Evolutionary conservation across 352 stramenopile genomes (phyloP), one percentile per base, ranked within the genome.

Genomic region (Globisporangium iwayamae): DNA sequence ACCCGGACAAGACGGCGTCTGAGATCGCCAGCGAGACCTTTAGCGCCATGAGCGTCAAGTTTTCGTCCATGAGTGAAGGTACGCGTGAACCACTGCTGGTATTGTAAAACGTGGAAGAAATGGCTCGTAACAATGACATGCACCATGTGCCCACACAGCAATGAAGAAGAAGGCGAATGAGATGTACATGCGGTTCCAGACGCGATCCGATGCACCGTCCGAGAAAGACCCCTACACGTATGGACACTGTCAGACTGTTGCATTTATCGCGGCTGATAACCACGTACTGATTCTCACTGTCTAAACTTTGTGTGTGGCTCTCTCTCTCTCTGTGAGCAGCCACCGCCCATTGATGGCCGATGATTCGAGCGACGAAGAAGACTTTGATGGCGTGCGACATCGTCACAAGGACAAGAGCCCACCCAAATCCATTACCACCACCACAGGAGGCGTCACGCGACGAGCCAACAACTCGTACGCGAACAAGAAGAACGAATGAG

Each of bases 181-280:
- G 20, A 88, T 91, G 80, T 95, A 93, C 68, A 72, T 87, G 72
- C 84, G 79, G 52, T 93, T 93, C 71, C 85, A 93, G 71, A 88
- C 83, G 53, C 75, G 83, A 22, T 78, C 74, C 18, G 79, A 90
- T 16, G 65, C 80, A 11, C 69, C 71, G 9, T 61, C 70, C 0
- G 71, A 74, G 63, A 73, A 71, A 63, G 83, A 94, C 51, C 78
- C 79, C 0, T 87, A 90, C 63, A 93, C 73, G 83, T 91, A 60
- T 56, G 65, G 39, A 28, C 25, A 28, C 25, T 2, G 25, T 28
- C 25, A 28, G 25, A 36, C 4, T 8, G 32, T 36, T 8, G 4
- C 4, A 36, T 36, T 28, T 18, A 3, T 22, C 4, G 14, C n/a
- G 16, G 41, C 13, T 28, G 8, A 38, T 38, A 30, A 8, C 16